Conservation (phyloP, 208 protist species). For the Entamoeba invadens region DNA sequence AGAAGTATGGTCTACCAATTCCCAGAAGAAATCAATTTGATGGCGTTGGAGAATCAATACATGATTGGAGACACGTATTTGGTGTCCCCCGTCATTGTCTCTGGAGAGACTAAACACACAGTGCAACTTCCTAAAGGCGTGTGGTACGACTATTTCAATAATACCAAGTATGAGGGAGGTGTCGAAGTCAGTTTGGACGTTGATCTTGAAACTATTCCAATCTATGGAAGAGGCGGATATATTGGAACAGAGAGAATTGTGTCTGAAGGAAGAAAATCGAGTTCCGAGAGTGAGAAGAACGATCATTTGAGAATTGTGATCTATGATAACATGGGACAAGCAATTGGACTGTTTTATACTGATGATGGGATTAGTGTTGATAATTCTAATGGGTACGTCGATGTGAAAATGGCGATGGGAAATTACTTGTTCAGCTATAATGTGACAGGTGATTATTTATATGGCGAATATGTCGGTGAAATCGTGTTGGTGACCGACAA, state of each 20-base stretch:
- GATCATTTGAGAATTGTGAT: not conserved
- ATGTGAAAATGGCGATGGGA: not conserved
- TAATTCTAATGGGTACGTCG: not conserved
- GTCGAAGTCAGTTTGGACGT: not conserved
- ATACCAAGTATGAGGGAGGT: not conserved
- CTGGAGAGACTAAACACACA: too few relatives aligned
- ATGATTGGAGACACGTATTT: slow-evolving; percentile 2
- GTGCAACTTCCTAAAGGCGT: not conserved
- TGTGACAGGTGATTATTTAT: not conserved
- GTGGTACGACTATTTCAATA: not conserved
- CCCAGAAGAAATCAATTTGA: not conserved
- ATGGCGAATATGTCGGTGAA: not conserved
- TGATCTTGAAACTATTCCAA: not conserved
- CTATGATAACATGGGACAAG: not conserved
- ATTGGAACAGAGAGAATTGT: not conserved
- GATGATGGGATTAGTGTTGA: slow-evolving; percentile 13
- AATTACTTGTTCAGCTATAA: not conserved
- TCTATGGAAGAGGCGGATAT: slow-evolving; percentile 1
- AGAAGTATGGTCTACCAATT: not conserved
- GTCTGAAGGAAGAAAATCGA: not conserved
- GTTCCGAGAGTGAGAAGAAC: not conserved
- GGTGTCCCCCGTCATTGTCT: not conserved
- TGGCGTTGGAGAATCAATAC: not conserved
- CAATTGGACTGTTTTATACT: not conserved
- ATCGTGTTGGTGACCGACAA: not conserved